A percentile compares a stretch with the other conserved stretches of the same genome.
phyloP scores from a whole-genome alignment of 352 stramenopile species.

The Phytophthora pistaciae region DNA sequence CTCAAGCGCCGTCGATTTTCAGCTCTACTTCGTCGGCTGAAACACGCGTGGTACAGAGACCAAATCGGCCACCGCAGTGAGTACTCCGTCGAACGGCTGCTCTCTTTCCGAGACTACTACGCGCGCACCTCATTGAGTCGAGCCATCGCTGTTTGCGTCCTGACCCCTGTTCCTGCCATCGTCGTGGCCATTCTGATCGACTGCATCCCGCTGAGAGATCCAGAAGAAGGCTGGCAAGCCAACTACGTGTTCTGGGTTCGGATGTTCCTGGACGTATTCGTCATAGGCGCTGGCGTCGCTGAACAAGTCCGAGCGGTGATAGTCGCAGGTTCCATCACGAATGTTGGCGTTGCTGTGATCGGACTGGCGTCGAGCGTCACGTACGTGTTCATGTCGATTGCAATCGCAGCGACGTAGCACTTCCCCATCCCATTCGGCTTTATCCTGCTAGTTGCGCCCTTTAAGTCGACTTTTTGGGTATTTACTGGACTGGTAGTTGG shows the following conservation, averaged over 20 bases:
- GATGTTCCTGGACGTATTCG: conserved; percentile 10
- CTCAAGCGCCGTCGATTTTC: neutral
- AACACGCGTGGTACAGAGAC: conserved; percentile 1
- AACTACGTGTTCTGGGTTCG: conserved; percentile 38
- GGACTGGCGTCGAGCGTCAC: conserved; percentile 9
- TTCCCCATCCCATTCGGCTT: conserved; percentile 38
- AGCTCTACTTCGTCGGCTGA: neutral
- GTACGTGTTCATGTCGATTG: conserved; percentile 9
- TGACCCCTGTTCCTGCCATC: conserved; percentile 13
- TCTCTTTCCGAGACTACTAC: conserved; percentile 26
- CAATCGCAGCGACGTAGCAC: conserved; percentile 10
- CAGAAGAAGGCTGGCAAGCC: conserved; percentile 13
- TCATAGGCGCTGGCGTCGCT: conserved; percentile 10
- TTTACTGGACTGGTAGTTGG: conserved; percentile 18
- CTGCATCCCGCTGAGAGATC: conserved; percentile 5
- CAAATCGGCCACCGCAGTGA: conserved; percentile 24
- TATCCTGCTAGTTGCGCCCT: conserved; percentile 16
- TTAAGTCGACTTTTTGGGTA: conserved; percentile 8
- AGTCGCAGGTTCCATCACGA: conserved; percentile 12
- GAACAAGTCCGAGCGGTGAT: conserved; percentile 27
- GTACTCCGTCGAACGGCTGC: conserved; percentile 18
- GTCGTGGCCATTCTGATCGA: conserved; percentile 12
- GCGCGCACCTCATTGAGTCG: conserved; percentile 10
- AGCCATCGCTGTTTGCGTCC: conserved; percentile 5
- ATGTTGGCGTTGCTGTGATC: conserved; percentile 1